Evolutionary conservation across 1,284 basidiomycete genomes (phyloP), one percentile per base, ranked within the genome.

Genomic region (Malassezia restricta): DNA sequence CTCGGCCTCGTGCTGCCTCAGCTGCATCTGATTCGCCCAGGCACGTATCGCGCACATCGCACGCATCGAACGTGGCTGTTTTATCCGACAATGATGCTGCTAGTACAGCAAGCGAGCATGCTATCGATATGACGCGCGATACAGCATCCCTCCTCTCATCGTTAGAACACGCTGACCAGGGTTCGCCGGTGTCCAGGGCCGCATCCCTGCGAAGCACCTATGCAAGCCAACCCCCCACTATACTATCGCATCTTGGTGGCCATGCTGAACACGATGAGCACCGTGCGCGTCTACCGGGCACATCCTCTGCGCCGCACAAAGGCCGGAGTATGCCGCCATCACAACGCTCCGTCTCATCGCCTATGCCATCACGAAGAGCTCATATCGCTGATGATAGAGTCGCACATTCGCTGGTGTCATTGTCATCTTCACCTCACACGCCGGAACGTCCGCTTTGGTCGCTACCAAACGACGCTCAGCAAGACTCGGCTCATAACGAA

Each of bases 1-100:
- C 43, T 20, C 43, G 51, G 9, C 14, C 30, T 5, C 51, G 51
- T 31, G 41, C 51, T 6, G 32, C 51, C 20, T 45, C 51, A 11
- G 37, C 17, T 5, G 20, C 35, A 6, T 53, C 51, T 5, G 51
- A 53, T 27, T 29, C 51, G 15, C 48, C 51, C 2, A 17, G 8
- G 28, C 29, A 8, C 35, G 29, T 43, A 30, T 43, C 32, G 35
- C 20, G 20, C 20, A 24, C 20, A 24, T 24, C 20, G 20, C 20
- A 24, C 7, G 8, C 14, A 12, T 42, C 40, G 3, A 30, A 43
- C 15, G 30, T 31, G 15, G 20, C 24, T 12, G 42, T 31, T 6
- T 43, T 17, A 15, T 43, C 42, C 4, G 30, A 43, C 42, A 30
- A 43, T 12, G 42, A 32, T 29, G 40, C 7, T 42, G n/a, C 6